Percentiles rank a stretch among this genome's conserved stretches.
Conservation (phyloP, 805 yeast genomes). For the Metschnikowia drakensbergensis region DNA sequence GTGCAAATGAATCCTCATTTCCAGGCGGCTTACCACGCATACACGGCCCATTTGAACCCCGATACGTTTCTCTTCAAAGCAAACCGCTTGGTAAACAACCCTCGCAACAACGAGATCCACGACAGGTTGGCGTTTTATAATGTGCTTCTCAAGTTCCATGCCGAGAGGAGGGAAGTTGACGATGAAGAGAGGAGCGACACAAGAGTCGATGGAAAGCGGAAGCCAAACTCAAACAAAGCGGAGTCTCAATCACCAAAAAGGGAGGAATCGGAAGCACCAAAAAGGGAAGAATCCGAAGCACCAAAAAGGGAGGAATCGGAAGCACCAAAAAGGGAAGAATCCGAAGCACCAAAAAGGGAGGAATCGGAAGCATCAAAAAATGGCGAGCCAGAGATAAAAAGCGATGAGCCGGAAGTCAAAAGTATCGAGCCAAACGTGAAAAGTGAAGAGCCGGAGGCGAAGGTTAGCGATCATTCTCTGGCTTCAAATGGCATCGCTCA, state of each 20-base stretch:
- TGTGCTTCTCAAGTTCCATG: constrained; percentile 43
- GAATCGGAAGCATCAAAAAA: not conserved
- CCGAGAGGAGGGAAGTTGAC: constrained; percentile 3
- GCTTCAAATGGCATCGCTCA: not conserved
- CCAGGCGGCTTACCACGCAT: constrained; percentile 9
- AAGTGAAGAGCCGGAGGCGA: not conserved
- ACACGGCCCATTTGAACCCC: constrained; percentile 35
- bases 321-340: not conserved
- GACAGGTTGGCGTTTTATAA: constrained; percentile 47
- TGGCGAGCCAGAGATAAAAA: not conserved
- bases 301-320: no score
- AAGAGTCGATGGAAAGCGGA: not conserved
- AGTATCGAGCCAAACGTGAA: not conserved
- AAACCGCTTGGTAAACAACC: constrained; percentile 45
- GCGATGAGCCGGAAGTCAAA: not conserved
- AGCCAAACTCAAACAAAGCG: not conserved
- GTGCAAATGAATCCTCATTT: constrained; percentile 52
- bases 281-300: no score
- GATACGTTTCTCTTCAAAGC: constrained; percentile 51
- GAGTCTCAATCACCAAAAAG: no score
- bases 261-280: no score
- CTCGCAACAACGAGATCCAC: constrained; percentile 39
- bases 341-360: not conserved
- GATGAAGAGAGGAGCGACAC: not conserved
- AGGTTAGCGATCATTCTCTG: no score